These are phyloP conservation scores for Styphnolobium japonicum DNA, from an alignment of 306 rosid species.

Conservation along the genomic window DNA sequence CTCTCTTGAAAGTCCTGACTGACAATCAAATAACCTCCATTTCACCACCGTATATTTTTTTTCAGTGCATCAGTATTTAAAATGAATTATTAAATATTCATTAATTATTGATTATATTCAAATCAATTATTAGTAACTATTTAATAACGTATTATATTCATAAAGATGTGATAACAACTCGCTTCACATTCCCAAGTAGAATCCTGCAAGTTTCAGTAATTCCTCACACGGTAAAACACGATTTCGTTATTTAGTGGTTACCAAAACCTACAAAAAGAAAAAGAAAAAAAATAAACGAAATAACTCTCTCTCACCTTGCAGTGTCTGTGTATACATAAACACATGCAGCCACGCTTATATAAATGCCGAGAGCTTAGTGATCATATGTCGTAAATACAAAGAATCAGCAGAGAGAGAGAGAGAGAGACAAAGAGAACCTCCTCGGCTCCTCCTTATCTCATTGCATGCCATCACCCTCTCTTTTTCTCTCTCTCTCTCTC, in stretches of 20 bases:
- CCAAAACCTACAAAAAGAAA: neutral
- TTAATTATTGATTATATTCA: too few species aligned
- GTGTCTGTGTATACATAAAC: slow-evolving; percentile 16
- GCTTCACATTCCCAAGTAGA: neutral
- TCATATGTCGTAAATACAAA: neutral
- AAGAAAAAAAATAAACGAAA: too few species aligned
- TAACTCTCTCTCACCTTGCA: too few species aligned
- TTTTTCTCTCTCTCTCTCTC: neutral
- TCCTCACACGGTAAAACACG: neutral
- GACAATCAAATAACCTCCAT: neutral
- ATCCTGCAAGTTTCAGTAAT: neutral
- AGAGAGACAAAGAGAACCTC: neutral
- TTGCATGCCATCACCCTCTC: too few species aligned
- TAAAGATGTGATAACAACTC: too few species aligned
- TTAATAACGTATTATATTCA: too few species aligned
- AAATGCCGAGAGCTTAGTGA: neutral
- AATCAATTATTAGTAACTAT: too few species aligned
- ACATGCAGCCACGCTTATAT: slow-evolving; percentile 30
- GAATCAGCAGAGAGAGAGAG: neutral
- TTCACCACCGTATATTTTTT: too few species aligned
- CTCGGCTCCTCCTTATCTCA: too few species aligned
- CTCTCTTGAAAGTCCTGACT: too few species aligned
- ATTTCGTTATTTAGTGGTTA: neutral
- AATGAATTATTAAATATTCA: too few species aligned
- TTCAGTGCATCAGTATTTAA: too few species aligned